These are phyloP conservation scores for Boletus barrowsii DNA, from an alignment of 768 basidiomycete species.

Conservation along the genomic window DNA sequence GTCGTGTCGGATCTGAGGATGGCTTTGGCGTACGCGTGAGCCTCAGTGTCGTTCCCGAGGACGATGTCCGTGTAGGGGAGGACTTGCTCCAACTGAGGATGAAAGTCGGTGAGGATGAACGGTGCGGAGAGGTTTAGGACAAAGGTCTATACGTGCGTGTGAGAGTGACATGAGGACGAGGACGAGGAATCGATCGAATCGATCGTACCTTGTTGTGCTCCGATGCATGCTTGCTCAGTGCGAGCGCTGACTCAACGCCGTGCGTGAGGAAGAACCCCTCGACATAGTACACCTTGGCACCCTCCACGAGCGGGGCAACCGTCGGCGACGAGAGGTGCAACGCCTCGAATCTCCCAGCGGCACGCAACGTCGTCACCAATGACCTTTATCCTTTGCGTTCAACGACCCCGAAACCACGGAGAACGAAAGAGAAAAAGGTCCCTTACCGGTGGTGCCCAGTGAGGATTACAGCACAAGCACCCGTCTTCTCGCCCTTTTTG, in stretches of 20 bases:
- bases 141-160: conserved; percentile 60
- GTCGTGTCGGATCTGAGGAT: conserved; percentile 65
- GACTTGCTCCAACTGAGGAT: conserved; percentile 72
- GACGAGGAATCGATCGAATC: no score
- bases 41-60: conserved; percentile 95
- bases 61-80: conserved; percentile 84
- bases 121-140: conserved; percentile 94
- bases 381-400: conserved; percentile 48
- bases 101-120: conserved; percentile 95
- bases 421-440: background rate
- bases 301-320: conserved; percentile 73
- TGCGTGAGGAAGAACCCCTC: conserved; percentile 98
- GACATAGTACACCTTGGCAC: conserved; percentile 87
- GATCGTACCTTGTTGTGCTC: conserved; percentile 63
- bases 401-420: background rate
- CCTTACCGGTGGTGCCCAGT: conserved; percentile 87
- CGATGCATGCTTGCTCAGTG: conserved; percentile 76
- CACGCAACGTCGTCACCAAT: conserved; percentile 85
- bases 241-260: conserved; percentile 66
- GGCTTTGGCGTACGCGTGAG: conserved; percentile 77
- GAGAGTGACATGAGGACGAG: background rate
- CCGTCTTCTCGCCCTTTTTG: conserved; percentile 82
- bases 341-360: conserved; percentile 85
- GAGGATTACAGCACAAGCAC: conserved; percentile 94
- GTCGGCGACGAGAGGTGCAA: conserved; percentile 73